Conservation (phyloP, 2,329 filamentous ascomycete species). For the Drechslerella stenobrocha region DNA sequence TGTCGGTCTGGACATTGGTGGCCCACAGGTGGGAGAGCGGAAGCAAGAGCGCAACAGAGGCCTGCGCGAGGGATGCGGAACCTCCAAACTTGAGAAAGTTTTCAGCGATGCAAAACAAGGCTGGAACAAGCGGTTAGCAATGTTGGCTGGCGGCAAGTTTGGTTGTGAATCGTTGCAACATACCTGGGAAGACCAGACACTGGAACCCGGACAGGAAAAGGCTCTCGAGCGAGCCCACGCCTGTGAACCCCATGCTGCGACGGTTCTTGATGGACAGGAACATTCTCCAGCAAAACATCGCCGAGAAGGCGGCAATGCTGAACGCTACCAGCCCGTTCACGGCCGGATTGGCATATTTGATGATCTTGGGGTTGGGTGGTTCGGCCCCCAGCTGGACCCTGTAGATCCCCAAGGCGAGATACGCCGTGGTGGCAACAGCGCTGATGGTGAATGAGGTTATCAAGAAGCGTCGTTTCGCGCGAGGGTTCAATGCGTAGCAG, state of each 20-base stretch:
- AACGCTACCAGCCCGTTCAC: constrained; percentile 34
- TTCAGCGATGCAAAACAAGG: constrained; percentile 65
- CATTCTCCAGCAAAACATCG: constrained; percentile 31
- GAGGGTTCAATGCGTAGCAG: constrained; percentile 58
- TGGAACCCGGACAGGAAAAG: constrained; percentile 32
- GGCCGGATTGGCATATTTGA: constrained; percentile 35
- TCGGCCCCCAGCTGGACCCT: constrained; percentile 58
- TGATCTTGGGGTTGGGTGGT: constrained; percentile 50
- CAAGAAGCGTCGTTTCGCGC: constrained; percentile 56
- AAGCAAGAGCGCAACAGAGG: constrained; percentile 65
- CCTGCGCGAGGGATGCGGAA: constrained; percentile 62
- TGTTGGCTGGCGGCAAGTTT: not conserved
- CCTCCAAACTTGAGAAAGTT: constrained; percentile 61
- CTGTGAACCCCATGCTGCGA: constrained; percentile 35
- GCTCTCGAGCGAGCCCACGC: constrained; percentile 35
- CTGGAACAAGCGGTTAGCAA: constrained; percentile 55
- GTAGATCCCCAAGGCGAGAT: constrained; percentile 61
- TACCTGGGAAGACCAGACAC: constrained; percentile 25
- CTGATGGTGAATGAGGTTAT: constrained; percentile 60
- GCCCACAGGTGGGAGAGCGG: constrained; percentile 71
- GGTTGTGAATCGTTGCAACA: not conserved
- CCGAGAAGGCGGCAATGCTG: constrained; percentile 48
- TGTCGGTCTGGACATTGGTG: constrained; percentile 58
- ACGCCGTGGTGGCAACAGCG: constrained; percentile 61
- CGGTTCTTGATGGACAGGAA: constrained; percentile 24